Evolutionary conservation across 768 basidiomycete genomes (phyloP).

Genomic region (Leucosporidium yakuticum): DNA sequence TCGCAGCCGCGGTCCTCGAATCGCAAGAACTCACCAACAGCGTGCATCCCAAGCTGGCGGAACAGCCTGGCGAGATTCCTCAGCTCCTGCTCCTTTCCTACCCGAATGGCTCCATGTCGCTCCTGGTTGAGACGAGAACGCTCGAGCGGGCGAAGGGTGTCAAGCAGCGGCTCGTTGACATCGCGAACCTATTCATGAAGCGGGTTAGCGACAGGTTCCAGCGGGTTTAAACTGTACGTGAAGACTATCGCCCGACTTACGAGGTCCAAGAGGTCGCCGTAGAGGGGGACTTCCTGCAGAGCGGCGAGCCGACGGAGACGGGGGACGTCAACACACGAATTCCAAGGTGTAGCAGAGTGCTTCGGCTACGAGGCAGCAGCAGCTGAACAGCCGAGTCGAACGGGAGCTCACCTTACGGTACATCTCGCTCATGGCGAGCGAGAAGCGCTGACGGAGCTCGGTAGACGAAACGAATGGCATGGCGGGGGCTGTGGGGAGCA

Average conservation of each 20-base stretch:
- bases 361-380: too few relatives aligned
- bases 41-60: slow-evolving; percentile 37
- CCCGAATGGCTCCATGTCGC: slow-evolving; percentile 41
- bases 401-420: too few relatives aligned
- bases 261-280: slow-evolving; percentile 39
- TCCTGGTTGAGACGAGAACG: slow-evolving; percentile 39
- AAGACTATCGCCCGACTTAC: slow-evolving; percentile 34
- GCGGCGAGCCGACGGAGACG: too few relatives aligned
- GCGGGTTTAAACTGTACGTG: background rate
- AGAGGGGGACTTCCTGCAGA: slow-evolving; percentile 39
- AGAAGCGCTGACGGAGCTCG: too few relatives aligned
- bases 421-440: too few relatives aligned
- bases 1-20: background rate
- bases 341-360: too few relatives aligned
- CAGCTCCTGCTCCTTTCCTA: slow-evolving; percentile 38
- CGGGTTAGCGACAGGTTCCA: background rate
- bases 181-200: background rate
- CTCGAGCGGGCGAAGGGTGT: background rate
- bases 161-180: background rate
- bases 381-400: too few relatives aligned
- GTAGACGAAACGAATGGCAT: too few relatives aligned
- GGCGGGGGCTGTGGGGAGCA: too few relatives aligned
- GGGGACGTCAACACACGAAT: too few relatives aligned
- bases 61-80: slow-evolving; percentile 37
- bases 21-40: slow-evolving; percentile 29